These are phyloP conservation scores for Gossypium australe DNA, from an alignment of 345 rosid species.

Conservation along the genomic window DNA sequence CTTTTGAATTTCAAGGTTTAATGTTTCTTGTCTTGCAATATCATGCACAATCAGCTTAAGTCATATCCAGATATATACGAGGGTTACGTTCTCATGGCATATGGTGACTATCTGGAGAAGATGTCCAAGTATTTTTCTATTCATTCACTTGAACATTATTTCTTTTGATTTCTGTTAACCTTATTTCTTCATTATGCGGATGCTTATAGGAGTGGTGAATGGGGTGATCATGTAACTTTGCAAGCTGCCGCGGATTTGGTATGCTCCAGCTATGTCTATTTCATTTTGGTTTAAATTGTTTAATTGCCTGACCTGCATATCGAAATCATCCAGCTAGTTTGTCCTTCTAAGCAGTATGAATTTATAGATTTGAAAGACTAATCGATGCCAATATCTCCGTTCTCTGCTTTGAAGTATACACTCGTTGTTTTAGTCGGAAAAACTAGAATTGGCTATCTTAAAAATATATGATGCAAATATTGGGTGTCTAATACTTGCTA, in stretches of 20 bases:
- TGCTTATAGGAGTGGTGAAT: constrained; percentile 47
- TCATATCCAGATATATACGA: constrained; percentile 25
- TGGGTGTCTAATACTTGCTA: constrained; percentile 17
- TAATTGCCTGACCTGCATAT: background rate
- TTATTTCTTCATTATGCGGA: constrained; percentile 9
- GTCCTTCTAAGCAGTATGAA: background rate
- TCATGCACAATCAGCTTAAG: constrained; percentile 22
- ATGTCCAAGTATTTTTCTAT: constrained; percentile 26
- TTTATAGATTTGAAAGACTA: background rate
- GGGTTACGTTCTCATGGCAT: constrained; percentile 36
- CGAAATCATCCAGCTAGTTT: background rate
- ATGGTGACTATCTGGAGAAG: constrained; percentile 28
- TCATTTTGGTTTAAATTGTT: background rate
- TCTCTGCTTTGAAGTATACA: background rate
- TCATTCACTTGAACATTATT: constrained; percentile 1
- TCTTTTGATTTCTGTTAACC: background rate
- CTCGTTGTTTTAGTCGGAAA: background rate
- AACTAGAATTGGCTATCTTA: background rate
- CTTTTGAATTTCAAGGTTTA: background rate
- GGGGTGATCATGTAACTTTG: constrained; percentile 77
- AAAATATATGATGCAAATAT: background rate
- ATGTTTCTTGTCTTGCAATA: background rate
- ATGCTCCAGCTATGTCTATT: constrained; percentile 3
- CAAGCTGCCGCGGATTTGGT: constrained; percentile 71
- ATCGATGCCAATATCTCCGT: background rate